phyloP scores from a whole-genome alignment of 352 stramenopile species.

The Pythium insidiosum region DNA sequence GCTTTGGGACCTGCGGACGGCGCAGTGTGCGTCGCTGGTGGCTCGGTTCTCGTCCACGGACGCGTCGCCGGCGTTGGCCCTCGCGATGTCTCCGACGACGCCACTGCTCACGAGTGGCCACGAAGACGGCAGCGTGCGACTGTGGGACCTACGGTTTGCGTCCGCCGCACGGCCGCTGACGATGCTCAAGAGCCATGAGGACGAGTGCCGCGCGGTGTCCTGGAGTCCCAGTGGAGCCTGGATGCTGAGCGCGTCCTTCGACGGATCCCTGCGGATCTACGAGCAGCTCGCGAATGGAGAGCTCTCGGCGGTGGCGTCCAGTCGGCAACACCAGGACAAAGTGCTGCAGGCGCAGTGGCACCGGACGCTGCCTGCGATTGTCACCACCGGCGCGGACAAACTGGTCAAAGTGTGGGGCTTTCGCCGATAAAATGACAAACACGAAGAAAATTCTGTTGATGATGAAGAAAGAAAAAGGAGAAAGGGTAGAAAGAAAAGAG shows the following conservation, averaged over 20 bases:
- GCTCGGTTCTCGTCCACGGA: too few relatives aligned
- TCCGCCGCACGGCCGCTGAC: slow-evolving; percentile 15
- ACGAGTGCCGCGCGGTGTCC: slow-evolving; percentile 51
- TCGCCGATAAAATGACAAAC: slow-evolving; percentile 7
- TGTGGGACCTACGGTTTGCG: slow-evolving; percentile 70
- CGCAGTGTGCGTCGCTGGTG: slow-evolving; percentile 42
- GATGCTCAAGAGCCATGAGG: slow-evolving; percentile 24
- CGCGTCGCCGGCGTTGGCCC: slow-evolving; percentile 23
- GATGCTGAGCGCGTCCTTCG: slow-evolving; percentile 52
- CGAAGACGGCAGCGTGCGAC: slow-evolving; percentile 42
- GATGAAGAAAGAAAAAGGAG: too few relatives aligned
- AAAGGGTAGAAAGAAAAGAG: too few relatives aligned
- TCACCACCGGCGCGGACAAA: slow-evolving; percentile 56
- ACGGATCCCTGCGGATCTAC: slow-evolving; percentile 46
- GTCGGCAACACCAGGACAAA: slow-evolving; percentile 54
- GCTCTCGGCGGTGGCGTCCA: slow-evolving; percentile 36
- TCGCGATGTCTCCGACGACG: slow-evolving; percentile 29
- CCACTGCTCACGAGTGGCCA: slow-evolving; percentile 31
- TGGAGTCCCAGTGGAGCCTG: slow-evolving; percentile 54
- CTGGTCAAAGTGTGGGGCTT: slow-evolving; percentile 60
- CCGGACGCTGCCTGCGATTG: slow-evolving; percentile 35
- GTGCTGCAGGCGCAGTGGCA: slow-evolving; percentile 66
- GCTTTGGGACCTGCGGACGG: slow-evolving; percentile 57
- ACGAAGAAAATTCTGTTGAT: too few relatives aligned
- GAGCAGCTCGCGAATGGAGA: neutral